These are phyloP conservation scores for Neurospora sp. DNA, from an alignment of 495 filamentous ascomycete species.

Conservation along the genomic window DNA sequence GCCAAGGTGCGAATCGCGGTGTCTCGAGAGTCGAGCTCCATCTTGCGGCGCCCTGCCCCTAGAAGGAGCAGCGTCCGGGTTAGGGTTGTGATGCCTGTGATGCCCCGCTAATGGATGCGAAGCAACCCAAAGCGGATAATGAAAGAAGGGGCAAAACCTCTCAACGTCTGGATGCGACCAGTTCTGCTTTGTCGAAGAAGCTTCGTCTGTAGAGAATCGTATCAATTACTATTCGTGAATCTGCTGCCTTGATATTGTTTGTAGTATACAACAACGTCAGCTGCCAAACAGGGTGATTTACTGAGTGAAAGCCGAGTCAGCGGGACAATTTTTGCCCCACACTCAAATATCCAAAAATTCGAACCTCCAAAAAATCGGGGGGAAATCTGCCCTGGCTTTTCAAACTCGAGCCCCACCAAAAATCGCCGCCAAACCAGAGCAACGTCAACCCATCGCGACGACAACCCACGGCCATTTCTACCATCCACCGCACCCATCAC, in stretches of 20 bases:
- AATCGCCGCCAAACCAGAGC: slow-evolving; percentile 1
- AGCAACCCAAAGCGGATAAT: neutral
- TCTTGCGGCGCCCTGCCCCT: neutral
- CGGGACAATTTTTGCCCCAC: slow-evolving; percentile 26
- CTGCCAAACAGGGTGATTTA: neutral
- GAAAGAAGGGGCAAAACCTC: neutral
- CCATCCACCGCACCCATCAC: neutral
- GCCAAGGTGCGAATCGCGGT: neutral
- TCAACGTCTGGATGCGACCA: neutral
- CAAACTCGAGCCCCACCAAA: slow-evolving; percentile 21
- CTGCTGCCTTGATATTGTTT: neutral
- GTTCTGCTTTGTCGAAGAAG: neutral
- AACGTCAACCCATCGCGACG: neutral
- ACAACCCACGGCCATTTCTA: neutral
- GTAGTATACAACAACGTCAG: neutral
- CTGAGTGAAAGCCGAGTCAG: neutral
- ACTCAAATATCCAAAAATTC: slow-evolving; percentile 28
- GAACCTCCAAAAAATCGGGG: neutral
- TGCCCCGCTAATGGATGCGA: neutral
- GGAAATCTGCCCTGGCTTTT: slow-evolving; percentile 3
- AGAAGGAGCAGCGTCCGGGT: neutral
- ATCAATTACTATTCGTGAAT: neutral
- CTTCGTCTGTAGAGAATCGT: neutral
- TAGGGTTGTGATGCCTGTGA: neutral
- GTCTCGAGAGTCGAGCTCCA: neutral